Conservation (phyloP, 306 rosid genomes). For the Pachyrhizus erosus region DNA sequence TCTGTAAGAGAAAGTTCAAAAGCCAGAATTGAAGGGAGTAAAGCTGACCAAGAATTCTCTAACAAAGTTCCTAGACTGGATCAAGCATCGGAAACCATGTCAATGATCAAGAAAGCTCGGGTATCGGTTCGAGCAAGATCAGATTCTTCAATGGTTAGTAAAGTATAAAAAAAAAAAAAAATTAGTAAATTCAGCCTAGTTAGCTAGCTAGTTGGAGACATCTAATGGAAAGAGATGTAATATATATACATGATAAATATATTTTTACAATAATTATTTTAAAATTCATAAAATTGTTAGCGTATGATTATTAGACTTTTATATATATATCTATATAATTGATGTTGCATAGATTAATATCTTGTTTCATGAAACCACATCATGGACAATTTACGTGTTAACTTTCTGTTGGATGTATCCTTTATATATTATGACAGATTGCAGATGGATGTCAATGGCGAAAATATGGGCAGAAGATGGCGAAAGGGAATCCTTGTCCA, state of each 20-base stretch:
- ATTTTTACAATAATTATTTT: too few species aligned
- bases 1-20: constrained; percentile 22
- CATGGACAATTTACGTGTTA: neutral
- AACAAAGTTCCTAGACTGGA: constrained; percentile 49
- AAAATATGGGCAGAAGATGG: constrained; percentile 82
- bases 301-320: too few species aligned
- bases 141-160: constrained; percentile 63
- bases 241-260: neutral
- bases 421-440: constrained; percentile 41
- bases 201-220: neutral
- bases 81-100: constrained; percentile 56
- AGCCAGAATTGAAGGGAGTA: neutral
- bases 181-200: neutral
- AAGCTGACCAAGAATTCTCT: constrained; percentile 33
- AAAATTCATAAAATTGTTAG: too few species aligned
- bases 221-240: neutral
- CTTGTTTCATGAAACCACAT: neutral
- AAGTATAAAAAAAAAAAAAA: neutral
- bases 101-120: constrained; percentile 69
- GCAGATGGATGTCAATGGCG: constrained; percentile 85
- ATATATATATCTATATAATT: too few species aligned
- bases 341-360: neutral
- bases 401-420: neutral
- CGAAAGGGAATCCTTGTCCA: constrained; percentile 82
- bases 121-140: constrained; percentile 70